These are phyloP conservation scores for Tetrahymena malaccensis DNA, from an alignment of 73 alveolate genomes.

Conservation along the genomic window DNA sequence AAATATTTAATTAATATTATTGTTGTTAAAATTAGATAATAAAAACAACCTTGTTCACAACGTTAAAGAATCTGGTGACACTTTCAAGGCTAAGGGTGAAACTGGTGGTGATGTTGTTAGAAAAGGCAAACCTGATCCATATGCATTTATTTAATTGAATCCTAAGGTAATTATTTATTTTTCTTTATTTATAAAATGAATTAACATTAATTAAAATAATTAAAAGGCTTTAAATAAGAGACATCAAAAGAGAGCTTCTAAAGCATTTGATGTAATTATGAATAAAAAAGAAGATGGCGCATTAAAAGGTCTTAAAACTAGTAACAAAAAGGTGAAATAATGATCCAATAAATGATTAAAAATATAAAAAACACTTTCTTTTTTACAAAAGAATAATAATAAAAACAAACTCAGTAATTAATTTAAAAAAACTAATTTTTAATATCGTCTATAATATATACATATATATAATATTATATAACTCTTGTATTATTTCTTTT, in stretches of 20 bases:
- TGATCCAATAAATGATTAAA: neutral
- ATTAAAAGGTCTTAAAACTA: conserved; percentile 32
- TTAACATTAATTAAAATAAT: neutral
- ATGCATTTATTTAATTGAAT: conserved; percentile 39
- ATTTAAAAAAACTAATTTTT: too few species aligned
- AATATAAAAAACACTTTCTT: too few species aligned
- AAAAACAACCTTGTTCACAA: conserved; percentile 12
- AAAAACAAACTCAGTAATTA: neutral
- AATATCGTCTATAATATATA: neutral
- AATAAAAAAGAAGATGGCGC: conserved; percentile 18
- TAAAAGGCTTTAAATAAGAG: conserved; percentile 40
- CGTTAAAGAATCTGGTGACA: conserved; percentile 19
- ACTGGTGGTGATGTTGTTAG: conserved; percentile 36
- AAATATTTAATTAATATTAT: neutral
- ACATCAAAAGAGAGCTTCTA: conserved; percentile 16
- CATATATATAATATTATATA: too few species aligned
- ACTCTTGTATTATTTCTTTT: neutral
- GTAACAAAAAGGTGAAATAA: neutral
- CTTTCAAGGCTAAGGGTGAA: conserved; percentile 23
- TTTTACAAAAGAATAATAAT: too few species aligned
- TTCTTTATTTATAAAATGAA: neutral
- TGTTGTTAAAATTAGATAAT: neutral
- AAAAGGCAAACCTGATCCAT: conserved; percentile 45
- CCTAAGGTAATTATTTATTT: conserved; percentile 9
- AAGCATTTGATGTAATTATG: conserved; percentile 33